phyloP scores from a whole-genome alignment of 345 rosid species.

The Raphanus raphanistrum region DNA sequence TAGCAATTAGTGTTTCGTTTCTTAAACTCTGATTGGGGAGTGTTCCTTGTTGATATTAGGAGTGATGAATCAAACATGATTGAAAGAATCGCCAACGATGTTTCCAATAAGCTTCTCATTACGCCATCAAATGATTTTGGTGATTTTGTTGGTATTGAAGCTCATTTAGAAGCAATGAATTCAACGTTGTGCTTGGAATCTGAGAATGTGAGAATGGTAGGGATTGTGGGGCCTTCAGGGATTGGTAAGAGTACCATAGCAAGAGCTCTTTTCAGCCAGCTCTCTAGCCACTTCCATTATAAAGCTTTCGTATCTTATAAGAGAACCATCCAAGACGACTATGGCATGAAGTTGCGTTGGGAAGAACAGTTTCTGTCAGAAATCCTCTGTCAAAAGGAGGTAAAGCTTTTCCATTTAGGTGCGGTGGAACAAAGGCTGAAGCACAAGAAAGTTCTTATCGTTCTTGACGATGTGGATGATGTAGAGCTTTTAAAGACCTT shows the following conservation, averaged over 20 bases:
- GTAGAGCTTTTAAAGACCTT: neutral
- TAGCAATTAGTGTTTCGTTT: neutral
- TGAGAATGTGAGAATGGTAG: neutral
- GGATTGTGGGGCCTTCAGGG: neutral
- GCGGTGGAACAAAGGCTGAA: conserved; percentile 5
- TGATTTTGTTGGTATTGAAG: neutral
- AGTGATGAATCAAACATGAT: neutral
- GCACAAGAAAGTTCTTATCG: neutral
- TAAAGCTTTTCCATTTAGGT: neutral
- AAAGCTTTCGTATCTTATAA: neutral
- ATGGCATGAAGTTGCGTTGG: conserved; percentile 31
- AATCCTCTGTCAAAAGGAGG: conserved; percentile 25
- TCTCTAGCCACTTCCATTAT: neutral
- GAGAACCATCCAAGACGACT: neutral
- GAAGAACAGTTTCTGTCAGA: conserved; percentile 36
- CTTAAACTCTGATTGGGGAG: neutral
- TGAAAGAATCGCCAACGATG: neutral
- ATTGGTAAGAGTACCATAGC: neutral
- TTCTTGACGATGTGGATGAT: conserved; percentile 6
- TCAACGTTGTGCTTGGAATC: neutral
- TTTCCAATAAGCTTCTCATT: neutral
- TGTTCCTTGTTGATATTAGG: neutral
- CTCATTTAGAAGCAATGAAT: neutral
- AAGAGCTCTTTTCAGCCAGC: neutral
- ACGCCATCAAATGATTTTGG: neutral